Evolutionary conservation across 106 monocot species (phyloP).

Genomic region (Posidonia australis): DNA sequence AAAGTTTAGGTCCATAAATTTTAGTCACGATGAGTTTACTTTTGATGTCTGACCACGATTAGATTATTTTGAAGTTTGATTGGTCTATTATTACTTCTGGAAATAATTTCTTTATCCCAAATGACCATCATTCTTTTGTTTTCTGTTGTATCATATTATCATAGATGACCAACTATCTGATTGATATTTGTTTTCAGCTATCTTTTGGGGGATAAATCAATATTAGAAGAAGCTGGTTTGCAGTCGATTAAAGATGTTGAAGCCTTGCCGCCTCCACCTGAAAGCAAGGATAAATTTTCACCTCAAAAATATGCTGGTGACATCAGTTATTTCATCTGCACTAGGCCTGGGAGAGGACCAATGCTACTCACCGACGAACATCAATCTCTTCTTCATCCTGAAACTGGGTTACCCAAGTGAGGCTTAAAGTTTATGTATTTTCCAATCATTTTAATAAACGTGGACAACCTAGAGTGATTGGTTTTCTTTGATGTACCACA

Average conservation of each 20-base stretch:
- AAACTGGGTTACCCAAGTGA: conserved; percentile 73
- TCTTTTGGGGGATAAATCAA: conserved; percentile 66
- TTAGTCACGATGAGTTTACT: no score
- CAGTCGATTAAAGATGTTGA: conserved; percentile 48
- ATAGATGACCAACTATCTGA: no score
- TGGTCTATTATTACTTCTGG: neutral
- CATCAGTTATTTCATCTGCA: conserved; percentile 94
- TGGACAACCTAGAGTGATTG: no score
- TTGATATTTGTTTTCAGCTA: conserved; percentile 49
- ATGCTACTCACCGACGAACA: conserved; percentile 44
- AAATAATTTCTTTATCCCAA: neutral
- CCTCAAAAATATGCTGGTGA: conserved; percentile 52
- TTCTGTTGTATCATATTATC: no score
- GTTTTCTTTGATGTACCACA: no score
- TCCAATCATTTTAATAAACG: no score
- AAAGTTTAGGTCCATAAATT: no score
- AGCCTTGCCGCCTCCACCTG: conserved; percentile 49
- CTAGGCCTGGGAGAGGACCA: conserved; percentile 64
- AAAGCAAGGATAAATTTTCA: conserved; percentile 33
- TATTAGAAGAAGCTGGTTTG: conserved; percentile 71
- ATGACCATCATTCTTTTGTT: no score
- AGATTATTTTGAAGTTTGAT: neutral
- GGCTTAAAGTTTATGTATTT: neutral
- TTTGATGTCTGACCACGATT: no score
- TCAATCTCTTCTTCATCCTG: conserved; percentile 45